A percentile compares a stretch with the other conserved stretches of the same genome.
Conservation (phyloP, 352 stramenopile species). For the Globisporangium middletonii region DNA sequence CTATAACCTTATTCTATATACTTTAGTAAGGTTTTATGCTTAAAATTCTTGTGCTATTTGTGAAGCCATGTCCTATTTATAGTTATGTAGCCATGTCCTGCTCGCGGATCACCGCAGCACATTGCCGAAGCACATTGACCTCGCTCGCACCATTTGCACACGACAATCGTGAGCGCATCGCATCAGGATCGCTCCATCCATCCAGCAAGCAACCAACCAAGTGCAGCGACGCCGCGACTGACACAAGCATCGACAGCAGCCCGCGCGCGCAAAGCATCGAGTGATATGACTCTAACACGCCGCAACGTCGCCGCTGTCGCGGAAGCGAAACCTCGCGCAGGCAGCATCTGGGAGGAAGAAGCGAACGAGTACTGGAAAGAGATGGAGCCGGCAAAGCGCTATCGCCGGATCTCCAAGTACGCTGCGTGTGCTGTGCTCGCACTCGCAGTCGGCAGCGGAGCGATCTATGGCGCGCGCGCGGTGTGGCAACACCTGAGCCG, state of each 20-base stretch:
- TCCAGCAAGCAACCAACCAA: neutral
- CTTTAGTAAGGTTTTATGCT: too few species aligned
- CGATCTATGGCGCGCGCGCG: constrained; percentile 9
- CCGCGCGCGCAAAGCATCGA: neutral
- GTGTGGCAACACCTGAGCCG: constrained; percentile 1
- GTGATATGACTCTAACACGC: constrained; percentile 34
- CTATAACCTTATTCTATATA: too few species aligned
- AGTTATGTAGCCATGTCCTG: too few species aligned
- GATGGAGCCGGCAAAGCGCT: constrained; percentile 50
- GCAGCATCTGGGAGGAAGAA: constrained; percentile 63
- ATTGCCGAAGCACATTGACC: neutral
- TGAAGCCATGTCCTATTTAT: too few species aligned
- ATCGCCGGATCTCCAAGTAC: constrained; percentile 23
- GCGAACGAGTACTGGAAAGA: constrained; percentile 68
- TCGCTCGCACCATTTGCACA: neutral
- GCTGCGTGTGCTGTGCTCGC: constrained; percentile 23
- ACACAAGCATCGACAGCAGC: neutral
- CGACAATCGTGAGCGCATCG: neutral
- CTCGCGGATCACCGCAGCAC: too few species aligned
- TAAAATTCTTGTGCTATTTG: too few species aligned
- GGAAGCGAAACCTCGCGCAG: constrained; percentile 17
- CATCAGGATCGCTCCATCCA: neutral
- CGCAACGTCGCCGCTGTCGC: constrained; percentile 31
- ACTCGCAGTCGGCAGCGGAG: constrained; percentile 16
- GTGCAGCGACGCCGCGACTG: neutral